These are phyloP conservation scores for Pleurotus citrinopileatus DNA, from an alignment of 768 basidiomycete species.

Conservation along the genomic window DNA sequence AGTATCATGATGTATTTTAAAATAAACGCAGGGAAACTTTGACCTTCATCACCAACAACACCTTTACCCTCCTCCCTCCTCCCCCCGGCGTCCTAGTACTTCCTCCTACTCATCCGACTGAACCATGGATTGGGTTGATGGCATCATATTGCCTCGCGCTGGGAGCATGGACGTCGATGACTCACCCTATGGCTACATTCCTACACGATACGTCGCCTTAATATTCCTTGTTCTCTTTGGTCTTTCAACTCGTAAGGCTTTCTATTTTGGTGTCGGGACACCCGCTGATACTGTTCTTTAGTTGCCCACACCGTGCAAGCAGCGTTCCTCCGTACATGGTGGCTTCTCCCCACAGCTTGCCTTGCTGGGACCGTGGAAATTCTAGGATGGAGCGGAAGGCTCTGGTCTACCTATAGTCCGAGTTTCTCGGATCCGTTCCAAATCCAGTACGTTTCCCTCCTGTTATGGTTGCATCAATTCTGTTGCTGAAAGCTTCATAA, in stretches of 20 bases:
- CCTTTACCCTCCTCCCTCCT: too few species aligned
- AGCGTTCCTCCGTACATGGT: constrained; percentile 32
- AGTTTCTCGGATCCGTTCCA: constrained; percentile 28
- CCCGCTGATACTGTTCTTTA: constrained; percentile 13
- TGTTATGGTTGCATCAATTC: not conserved
- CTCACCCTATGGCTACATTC: constrained; percentile 25
- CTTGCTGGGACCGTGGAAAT: constrained; percentile 35
- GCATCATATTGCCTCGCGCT: too few species aligned
- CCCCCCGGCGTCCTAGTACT: too few species aligned
- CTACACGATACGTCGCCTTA: constrained; percentile 20
- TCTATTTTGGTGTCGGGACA: too few species aligned
- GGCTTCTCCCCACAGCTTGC: constrained; percentile 34
- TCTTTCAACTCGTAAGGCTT: constrained; percentile 32
- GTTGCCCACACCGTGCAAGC: constrained; percentile 34
- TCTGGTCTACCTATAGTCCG: constrained; percentile 31
- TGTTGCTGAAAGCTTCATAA: constrained; percentile 15
- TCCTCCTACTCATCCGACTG: too few species aligned
- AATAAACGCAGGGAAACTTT: too few species aligned
- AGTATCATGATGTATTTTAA: not conserved
- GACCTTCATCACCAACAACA: too few species aligned
- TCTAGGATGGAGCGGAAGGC: constrained; percentile 39
- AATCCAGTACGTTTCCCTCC: constrained; percentile 35
- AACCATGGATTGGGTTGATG: too few species aligned
- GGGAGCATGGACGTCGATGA: not conserved
- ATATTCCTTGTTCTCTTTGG: constrained; percentile 32